Evolutionary conservation across 2,329 filamentous ascomycete genomes (phyloP).

Genomic region (Exophiala xenobiotica): DNA sequence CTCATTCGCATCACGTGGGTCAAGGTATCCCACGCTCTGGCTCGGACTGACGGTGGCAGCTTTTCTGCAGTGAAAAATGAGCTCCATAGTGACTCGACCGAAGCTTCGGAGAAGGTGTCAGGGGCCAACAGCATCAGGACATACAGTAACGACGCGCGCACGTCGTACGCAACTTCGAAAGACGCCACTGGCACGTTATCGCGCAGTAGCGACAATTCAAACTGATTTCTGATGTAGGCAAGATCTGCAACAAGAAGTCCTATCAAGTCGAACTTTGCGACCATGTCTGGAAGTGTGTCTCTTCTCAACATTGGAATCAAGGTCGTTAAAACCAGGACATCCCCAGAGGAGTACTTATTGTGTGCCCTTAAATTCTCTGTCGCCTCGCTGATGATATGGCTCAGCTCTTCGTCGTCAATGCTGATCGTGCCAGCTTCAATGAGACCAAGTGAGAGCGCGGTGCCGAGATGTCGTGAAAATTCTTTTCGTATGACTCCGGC

Average conservation of each 20-base stretch:
- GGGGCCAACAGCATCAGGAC: constrained; percentile 50
- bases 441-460: constrained; percentile 14
- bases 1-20: constrained; percentile 42
- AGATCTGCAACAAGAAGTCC: constrained; percentile 20
- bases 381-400: constrained; percentile 15
- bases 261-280: constrained; percentile 17
- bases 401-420: constrained; percentile 16
- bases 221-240: constrained; percentile 14
- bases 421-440: constrained; percentile 4
- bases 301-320: constrained; percentile 11
- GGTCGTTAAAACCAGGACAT: constrained; percentile 17
- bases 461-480: constrained; percentile 18
- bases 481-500: constrained; percentile 33
- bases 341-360: constrained; percentile 17
- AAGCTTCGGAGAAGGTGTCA: constrained; percentile 59
- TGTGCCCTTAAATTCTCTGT: constrained; percentile 17
- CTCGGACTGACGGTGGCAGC: constrained; percentile 60
- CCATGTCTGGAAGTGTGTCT: background rate
- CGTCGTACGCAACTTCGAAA: constrained; percentile 22
- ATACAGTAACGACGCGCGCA: constrained; percentile 10
- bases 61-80: constrained; percentile 66
- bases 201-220: constrained; percentile 3
- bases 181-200: constrained; percentile 6
- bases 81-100: constrained; percentile 68
- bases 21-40: constrained; percentile 69